phyloP scores from a whole-genome alignment of 2,329 filamentous ascomycete genomes.

The Aspergillus terreus region DNA sequence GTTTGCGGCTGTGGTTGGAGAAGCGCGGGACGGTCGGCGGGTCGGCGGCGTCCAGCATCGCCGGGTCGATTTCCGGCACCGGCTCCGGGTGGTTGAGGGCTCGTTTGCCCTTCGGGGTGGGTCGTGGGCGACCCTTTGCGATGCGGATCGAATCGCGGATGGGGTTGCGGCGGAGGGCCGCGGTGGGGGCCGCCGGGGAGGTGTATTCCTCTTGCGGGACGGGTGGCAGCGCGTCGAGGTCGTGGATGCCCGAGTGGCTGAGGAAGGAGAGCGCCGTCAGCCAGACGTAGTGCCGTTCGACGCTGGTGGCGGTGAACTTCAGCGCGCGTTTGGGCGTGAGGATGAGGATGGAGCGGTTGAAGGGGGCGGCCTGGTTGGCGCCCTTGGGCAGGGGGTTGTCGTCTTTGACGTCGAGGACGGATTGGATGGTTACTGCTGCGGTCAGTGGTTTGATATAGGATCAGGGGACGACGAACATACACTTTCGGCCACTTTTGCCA shows the following conservation, averaged over 20 bases:
- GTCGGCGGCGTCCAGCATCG: slow-evolving; percentile 42
- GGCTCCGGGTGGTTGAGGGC: slow-evolving; percentile 31
- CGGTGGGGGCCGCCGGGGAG: slow-evolving; percentile 40
- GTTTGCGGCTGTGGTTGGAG: slow-evolving; percentile 70
- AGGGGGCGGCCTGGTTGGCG: slow-evolving; percentile 52
- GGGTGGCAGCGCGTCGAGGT: slow-evolving; percentile 61
- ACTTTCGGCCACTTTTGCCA: slow-evolving; percentile 90
- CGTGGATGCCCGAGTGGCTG: slow-evolving; percentile 80
- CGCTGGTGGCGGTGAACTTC: slow-evolving; percentile 82
- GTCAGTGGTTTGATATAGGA: slow-evolving; percentile 5
- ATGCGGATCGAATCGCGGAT: slow-evolving; percentile 88
- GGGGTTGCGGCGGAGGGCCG: slow-evolving; percentile 53
- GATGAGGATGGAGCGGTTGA: slow-evolving; percentile 92
- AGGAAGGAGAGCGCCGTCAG: slow-evolving; percentile 91
- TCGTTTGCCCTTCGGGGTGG: slow-evolving; percentile 37
- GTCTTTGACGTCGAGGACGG: slow-evolving; percentile 94
- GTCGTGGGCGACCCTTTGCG: slow-evolving; percentile 67
- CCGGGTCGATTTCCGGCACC: slow-evolving; percentile 32
- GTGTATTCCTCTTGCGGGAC: slow-evolving; percentile 41
- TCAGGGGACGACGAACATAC: slow-evolving; percentile 56
- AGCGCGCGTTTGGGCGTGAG: slow-evolving; percentile 88
- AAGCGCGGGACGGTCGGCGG: slow-evolving; percentile 53
- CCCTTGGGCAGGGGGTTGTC: slow-evolving; percentile 81
- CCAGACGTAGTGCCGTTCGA: slow-evolving; percentile 92
- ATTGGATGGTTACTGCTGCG: slow-evolving; percentile 78